Conservation (phyloP, 441 rosid species). For the Erodium trifolium region DNA sequence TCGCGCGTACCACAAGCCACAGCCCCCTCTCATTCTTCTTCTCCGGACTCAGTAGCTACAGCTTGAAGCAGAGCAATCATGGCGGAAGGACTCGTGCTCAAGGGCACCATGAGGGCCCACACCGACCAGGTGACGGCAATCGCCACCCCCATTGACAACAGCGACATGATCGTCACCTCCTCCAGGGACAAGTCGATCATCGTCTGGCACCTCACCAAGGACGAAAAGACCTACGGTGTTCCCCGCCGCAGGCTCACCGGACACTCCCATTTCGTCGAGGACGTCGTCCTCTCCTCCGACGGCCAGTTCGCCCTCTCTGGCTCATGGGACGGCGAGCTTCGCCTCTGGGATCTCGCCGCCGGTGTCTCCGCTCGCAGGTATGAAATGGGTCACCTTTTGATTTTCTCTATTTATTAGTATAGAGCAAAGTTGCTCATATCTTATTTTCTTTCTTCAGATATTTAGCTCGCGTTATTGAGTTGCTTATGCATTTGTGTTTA, state of each 20-base stretch:
- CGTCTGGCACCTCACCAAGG: slow-evolving; percentile 77
- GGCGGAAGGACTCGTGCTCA: slow-evolving; percentile 59
- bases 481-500: too few species aligned
- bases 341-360: slow-evolving; percentile 87
- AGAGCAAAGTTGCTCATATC: too few species aligned
- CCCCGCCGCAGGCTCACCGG: slow-evolving; percentile 85
- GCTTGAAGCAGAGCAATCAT: slow-evolving; percentile 13
- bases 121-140: slow-evolving; percentile 95
- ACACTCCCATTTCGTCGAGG: slow-evolving; percentile 87
- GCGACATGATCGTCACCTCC: slow-evolving; percentile 78
- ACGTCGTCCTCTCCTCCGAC: slow-evolving; percentile 89
- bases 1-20: not conserved
- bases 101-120: slow-evolving; percentile 89
- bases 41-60: not conserved
- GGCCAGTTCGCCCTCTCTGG: slow-evolving; percentile 96
- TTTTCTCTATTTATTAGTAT: not conserved
- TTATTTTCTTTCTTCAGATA: too few species aligned
- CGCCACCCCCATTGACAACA: slow-evolving; percentile 77
- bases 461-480: too few species aligned
- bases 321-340: slow-evolving; percentile 97
- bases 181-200: slow-evolving; percentile 95
- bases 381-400: not conserved
- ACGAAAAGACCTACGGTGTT: slow-evolving; percentile 68
- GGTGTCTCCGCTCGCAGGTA: slow-evolving; percentile 62
- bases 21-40: not conserved